Conservation (phyloP, 805 yeast species). For the Cyberlindnera subsufficiens region DNA sequence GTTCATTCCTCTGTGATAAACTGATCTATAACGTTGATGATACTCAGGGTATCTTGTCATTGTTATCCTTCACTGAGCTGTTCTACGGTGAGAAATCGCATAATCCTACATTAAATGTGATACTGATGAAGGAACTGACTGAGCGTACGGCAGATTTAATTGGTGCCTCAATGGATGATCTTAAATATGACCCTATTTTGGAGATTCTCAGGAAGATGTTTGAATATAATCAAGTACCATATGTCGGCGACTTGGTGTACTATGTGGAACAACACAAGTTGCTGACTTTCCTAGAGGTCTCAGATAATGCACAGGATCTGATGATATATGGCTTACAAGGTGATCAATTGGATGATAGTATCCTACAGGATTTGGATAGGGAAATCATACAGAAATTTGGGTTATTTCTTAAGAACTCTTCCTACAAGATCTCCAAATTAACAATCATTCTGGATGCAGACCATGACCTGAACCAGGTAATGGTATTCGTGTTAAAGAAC, state of each 20-base stretch:
- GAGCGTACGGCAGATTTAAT: constrained; percentile 66
- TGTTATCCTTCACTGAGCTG: constrained; percentile 19
- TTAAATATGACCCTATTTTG: constrained; percentile 18
- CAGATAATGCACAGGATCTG: constrained; percentile 27
- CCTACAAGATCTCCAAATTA: not conserved
- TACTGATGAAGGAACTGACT: constrained; percentile 53
- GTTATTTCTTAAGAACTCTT: not conserved
- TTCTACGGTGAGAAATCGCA: constrained; percentile 22
- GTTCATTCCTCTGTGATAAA: constrained; percentile 15
- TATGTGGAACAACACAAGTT: constrained; percentile 59
- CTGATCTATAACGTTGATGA: constrained; percentile 21
- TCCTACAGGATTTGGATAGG: constrained; percentile 1
- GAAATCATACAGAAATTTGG: not conserved
- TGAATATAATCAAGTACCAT: constrained; percentile 37
- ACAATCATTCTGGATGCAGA: not conserved
- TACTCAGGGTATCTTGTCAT: constrained; percentile 18
- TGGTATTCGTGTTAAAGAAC: not conserved
- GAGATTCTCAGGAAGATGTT: constrained; percentile 31
- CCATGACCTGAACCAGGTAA: not conserved
- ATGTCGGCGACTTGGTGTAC: constrained; percentile 74
- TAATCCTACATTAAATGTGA: constrained; percentile 35
- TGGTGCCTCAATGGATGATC: constrained; percentile 46
- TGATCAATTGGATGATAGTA: constrained; percentile 4
- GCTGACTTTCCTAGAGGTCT: constrained; percentile 57
- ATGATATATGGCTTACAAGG: constrained; percentile 13